Percentiles rank a stretch among this genome's conserved stretches.
phyloP scores from a whole-genome alignment of 208 protist genomes.

The Trypanosomatidae sp. region DNA sequence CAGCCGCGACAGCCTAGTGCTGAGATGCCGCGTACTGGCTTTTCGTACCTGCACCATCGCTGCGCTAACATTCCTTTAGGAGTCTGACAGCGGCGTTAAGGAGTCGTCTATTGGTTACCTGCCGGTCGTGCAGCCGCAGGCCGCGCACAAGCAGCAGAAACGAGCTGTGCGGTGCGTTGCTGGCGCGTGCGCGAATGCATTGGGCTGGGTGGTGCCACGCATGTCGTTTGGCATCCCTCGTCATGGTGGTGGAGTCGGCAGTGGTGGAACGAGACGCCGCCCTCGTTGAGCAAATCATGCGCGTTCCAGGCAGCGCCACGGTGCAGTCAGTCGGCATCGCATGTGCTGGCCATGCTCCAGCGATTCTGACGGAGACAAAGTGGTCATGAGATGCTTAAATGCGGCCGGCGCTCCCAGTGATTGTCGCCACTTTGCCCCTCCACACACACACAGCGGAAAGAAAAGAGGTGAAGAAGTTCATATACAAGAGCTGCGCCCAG shows the following conservation, averaged over 20 bases:
- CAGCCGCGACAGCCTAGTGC: constrained; percentile 18
- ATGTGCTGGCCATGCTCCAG: constrained; percentile 27
- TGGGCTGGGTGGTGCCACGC: constrained; percentile 47
- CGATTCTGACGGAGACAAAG: constrained; percentile 1
- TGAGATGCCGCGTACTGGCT: constrained; percentile 34
- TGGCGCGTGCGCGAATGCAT: constrained; percentile 27
- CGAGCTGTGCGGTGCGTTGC: constrained; percentile 40
- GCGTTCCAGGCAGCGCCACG: constrained; percentile 21
- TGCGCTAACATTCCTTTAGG: constrained; percentile 24
- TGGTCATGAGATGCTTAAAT: not conserved
- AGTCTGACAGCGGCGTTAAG: not conserved
- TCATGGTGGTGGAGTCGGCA: constrained; percentile 51
- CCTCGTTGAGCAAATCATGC: constrained; percentile 50
- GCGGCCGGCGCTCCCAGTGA: not conserved
- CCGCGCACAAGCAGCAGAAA: constrained; percentile 20
- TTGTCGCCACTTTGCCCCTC: not conserved
- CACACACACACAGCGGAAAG: not conserved
- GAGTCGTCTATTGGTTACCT: constrained; percentile 32
- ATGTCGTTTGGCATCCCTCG: constrained; percentile 34
- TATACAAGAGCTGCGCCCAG: not conserved
- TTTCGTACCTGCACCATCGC: constrained; percentile 28
- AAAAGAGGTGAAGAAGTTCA: not conserved
- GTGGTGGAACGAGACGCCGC: constrained; percentile 28
- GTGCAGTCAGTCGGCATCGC: constrained; percentile 25
- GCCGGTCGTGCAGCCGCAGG: constrained; percentile 33